These are phyloP conservation scores for Phytophthora idaei DNA, from an alignment of 352 stramenopile species.

Conservation along the genomic window DNA sequence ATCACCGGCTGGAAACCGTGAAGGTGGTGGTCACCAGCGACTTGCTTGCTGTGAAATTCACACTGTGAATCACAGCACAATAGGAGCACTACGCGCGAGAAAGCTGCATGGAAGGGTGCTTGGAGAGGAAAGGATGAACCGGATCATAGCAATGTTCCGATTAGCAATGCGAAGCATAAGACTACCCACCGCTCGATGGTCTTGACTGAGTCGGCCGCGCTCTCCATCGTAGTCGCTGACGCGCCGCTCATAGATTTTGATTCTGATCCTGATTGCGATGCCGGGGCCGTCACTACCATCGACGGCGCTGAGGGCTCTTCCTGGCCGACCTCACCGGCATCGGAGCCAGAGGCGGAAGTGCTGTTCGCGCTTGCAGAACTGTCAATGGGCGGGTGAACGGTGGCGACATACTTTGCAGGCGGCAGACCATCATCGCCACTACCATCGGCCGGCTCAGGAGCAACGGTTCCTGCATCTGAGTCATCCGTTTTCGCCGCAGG, in stretches of 20 bases:
- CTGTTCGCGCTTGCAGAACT: conserved; percentile 17
- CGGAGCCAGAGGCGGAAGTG: conserved; percentile 10
- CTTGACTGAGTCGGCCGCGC: conserved; percentile 14
- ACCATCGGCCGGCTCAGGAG: conserved; percentile 8
- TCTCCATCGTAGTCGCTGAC: conserved; percentile 21
- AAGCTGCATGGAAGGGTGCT: conserved; percentile 13
- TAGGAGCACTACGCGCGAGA: neutral
- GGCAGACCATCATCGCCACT: conserved; percentile 12
- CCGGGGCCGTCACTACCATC: neutral
- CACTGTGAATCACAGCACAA: neutral
- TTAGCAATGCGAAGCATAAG: conserved; percentile 24
- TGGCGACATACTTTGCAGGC: conserved; percentile 20
- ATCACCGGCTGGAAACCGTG: neutral
- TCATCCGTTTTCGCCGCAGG: neutral
- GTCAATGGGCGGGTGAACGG: conserved; percentile 16
- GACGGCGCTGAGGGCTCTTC: conserved; percentile 18
- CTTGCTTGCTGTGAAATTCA: too few relatives aligned
- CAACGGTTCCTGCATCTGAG: conserved; percentile 13
- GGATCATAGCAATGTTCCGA: conserved; percentile 24
- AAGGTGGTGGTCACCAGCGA: neutral
- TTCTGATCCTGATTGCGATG: conserved; percentile 20
- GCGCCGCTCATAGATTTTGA: conserved; percentile 5
- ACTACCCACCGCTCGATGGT: conserved; percentile 18
- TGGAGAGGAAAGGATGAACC: neutral
- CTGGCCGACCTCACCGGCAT: conserved; percentile 15